Evolutionary conservation across 176 grass and related monocot species (phyloP), one percentile per base, ranked within the genome.

Genomic region (Avena atlantica): DNA sequence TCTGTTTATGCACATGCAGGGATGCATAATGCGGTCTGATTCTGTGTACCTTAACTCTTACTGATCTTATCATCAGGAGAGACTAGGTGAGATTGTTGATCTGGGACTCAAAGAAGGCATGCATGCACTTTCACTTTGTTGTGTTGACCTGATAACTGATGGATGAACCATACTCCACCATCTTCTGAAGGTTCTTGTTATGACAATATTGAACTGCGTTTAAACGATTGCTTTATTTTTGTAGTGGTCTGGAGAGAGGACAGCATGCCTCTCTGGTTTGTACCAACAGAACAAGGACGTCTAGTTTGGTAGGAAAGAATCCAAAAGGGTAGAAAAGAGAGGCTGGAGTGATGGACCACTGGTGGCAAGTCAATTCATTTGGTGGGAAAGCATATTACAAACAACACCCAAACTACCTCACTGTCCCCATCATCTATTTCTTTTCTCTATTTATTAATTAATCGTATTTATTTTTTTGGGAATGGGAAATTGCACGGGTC

Each of bases 341-440:
- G 60, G 42, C 44, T 91, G 59, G 73, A 76, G 75, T 15, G n/a
- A 62, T 81, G 29, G 51, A 84, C 79, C 87, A 88, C 78, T 36
- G 82, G 86, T 88, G 81, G n/a, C 61, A 70, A 58, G 86, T 91
- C 81, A 81, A 84, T 87, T 91, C 80, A 79, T 91, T 91, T 87
- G 81, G 81, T 91, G 48, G 81, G 36, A 76, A 88, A 88, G 70
- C 89, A 59, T 84, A 74, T 74, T 50, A 14, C 83, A 70, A 40
- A 53, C 13, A 78, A 55, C 52, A 9, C 36, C 70, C 77, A 85
- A 76, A 74, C 31, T 6, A 85, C 77, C 66, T 13, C 27, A 62
- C 62, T 57, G 47, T 87, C 24, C 23, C 85, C 72, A 76, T 79
- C 75, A 14, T 73, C 55, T 83, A 65, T 34, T 29, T 13, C 4